A percentile compares a stretch with the other conserved stretches of the same genome.
phyloP scores from a whole-genome alignment of 768 basidiomycete genomes.

The Calocybe gangraenosa region DNA sequence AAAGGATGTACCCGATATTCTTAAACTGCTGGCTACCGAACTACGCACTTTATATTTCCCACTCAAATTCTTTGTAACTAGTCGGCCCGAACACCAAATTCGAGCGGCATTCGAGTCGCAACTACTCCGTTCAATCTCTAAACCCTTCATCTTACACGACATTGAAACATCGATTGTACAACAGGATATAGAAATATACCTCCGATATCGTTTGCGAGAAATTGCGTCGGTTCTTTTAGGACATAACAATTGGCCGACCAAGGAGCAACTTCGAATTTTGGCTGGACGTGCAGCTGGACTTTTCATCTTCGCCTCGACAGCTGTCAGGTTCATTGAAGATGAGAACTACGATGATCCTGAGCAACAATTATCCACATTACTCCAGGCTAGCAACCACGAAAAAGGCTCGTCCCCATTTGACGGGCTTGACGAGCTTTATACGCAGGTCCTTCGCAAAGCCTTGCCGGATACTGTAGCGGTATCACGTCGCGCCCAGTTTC shows the following conservation, averaged over 20 bases:
- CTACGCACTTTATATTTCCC: slow-evolving; percentile 6
- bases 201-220: slow-evolving; percentile 1
- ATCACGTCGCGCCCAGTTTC: slow-evolving; percentile 1
- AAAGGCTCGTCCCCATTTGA: not conserved
- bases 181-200: slow-evolving; percentile 6
- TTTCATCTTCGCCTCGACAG: slow-evolving; percentile 11
- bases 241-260: slow-evolving; percentile 4
- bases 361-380: slow-evolving; percentile 5
- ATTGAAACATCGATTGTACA: slow-evolving; percentile 7
- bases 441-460: slow-evolving; percentile 2
- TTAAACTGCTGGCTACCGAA: slow-evolving; percentile 7
- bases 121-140: slow-evolving; percentile 2
- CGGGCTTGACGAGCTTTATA: slow-evolving; percentile 5
- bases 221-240: slow-evolving; percentile 1
- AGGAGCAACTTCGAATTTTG: slow-evolving; percentile 1
- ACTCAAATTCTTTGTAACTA: slow-evolving; percentile 6
- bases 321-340: slow-evolving; percentile 8
- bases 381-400: not conserved
- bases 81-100: slow-evolving; percentile 7
- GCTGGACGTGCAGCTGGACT: slow-evolving; percentile 2
- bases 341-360: slow-evolving; percentile 8
- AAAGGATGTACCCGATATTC: slow-evolving; percentile 4
- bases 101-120: slow-evolving; percentile 6
- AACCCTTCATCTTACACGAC: slow-evolving; percentile 5
- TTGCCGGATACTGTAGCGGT: slow-evolving; percentile 4